phyloP scores from a whole-genome alignment of 148 eudicot species.

The Hydrangea macrophylla region DNA sequence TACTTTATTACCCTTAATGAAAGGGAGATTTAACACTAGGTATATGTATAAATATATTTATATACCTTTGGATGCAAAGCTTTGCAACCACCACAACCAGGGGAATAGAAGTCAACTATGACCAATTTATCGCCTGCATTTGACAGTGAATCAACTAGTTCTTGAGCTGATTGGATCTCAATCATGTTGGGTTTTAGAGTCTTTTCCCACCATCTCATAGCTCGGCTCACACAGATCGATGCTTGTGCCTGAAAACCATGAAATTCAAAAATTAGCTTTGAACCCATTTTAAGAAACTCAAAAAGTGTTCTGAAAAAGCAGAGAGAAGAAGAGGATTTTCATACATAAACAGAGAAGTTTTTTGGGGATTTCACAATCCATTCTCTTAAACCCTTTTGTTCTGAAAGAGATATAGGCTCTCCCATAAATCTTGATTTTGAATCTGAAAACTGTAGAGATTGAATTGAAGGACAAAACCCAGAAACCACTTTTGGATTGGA shows the following conservation, averaged over 20 bases:
- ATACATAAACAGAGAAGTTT: conserved; percentile 27
- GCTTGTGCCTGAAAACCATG: conserved; percentile 46
- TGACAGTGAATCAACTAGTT: conserved; percentile 51
- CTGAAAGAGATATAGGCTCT: conserved; percentile 19
- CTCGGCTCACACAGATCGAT: conserved; percentile 46
- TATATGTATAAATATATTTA: neutral
- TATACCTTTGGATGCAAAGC: conserved; percentile 88
- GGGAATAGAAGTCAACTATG: conserved; percentile 77
- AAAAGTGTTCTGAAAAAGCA: neutral
- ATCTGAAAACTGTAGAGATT: conserved; percentile 11
- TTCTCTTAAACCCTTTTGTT: conserved; percentile 23
- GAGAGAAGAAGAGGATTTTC: conserved; percentile 5
- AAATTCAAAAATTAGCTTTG: neutral
- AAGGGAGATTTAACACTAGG: no score
- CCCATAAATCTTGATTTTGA: conserved; percentile 21
- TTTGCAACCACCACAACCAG: conserved; percentile 96
- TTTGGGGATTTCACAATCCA: conserved; percentile 22
- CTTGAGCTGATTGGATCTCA: conserved; percentile 72
- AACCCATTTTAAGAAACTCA: neutral
- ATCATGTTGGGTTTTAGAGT: conserved; percentile 73
- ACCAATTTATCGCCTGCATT: conserved; percentile 75
- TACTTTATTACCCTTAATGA: no score
- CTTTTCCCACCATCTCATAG: conserved; percentile 95
- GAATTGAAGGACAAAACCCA: conserved; percentile 12
- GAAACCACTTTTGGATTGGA: conserved; percentile 6